Conservation (phyloP, 2,329 filamentous ascomycete genomes). For the Pseudogymnoascus sp. region DNA sequence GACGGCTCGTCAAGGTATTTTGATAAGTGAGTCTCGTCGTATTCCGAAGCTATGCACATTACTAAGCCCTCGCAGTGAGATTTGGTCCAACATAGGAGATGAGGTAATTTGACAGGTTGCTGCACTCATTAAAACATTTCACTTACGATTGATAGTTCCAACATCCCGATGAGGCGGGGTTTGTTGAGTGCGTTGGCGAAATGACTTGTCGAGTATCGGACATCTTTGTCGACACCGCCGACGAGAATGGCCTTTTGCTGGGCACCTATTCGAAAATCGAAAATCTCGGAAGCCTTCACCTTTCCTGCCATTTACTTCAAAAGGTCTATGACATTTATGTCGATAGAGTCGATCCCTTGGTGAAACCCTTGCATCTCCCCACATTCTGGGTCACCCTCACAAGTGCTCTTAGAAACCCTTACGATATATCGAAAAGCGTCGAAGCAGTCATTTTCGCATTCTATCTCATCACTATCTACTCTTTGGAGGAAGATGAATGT, state of each 20-base stretch:
- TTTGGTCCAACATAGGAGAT: conserved; percentile 27
- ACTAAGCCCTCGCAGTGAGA: conserved; percentile 17
- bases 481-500: conserved; percentile 14
- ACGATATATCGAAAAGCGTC: conserved; percentile 12
- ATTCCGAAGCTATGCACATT: not conserved
- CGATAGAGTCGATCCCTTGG: conserved; percentile 58
- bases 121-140: not conserved
- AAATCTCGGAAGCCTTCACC: conserved; percentile 6
- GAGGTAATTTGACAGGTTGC: conserved; percentile 20
- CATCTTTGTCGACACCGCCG: not conserved
- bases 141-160: conserved; percentile 16
- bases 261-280: conserved; percentile 1
- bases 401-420: not conserved
- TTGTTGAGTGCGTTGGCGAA: conserved; percentile 14
- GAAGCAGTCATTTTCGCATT: conserved; percentile 15
- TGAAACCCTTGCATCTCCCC: conserved; percentile 60
- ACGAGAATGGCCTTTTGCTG: conserved; percentile 16
- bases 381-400: conserved; percentile 29
- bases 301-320: conserved; percentile 10
- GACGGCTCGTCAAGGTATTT: conserved; percentile 22
- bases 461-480: conserved; percentile 11
- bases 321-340: conserved; percentile 62
- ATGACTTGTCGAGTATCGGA: not conserved
- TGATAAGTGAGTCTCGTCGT: conserved; percentile 17
- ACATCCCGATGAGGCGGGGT: conserved; percentile 17